These are phyloP conservation scores for Pythium phragmitis DNA, from an alignment of 352 stramenopile species.

Conservation along the genomic window DNA sequence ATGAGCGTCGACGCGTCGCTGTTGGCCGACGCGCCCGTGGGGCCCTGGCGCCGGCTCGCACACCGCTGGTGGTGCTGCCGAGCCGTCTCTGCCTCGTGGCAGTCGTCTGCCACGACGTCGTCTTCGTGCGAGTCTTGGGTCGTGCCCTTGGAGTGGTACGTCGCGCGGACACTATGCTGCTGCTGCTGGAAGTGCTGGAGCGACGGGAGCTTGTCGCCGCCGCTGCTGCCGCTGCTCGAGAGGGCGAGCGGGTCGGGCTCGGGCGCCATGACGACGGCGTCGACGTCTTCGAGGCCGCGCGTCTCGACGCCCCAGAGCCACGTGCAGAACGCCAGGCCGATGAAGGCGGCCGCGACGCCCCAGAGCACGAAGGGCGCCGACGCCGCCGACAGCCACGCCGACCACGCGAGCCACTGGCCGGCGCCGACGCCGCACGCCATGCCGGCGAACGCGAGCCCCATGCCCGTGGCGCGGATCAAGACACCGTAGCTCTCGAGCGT, in stretches of 20 bases:
- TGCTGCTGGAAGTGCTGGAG: background rate
- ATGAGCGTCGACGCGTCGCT: conserved; percentile 24
- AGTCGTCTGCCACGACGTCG: background rate
- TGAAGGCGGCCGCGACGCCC: conserved; percentile 10
- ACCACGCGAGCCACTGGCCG: conserved; percentile 25
- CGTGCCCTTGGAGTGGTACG: conserved; percentile 18
- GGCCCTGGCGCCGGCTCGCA: background rate
- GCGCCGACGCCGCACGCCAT: conserved; percentile 12
- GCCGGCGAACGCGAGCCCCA: conserved; percentile 22
- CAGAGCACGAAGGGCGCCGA: conserved; percentile 15
- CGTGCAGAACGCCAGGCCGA: conserved; percentile 12
- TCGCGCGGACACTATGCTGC: background rate
- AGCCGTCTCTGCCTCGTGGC: no score
- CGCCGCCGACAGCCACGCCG: background rate
- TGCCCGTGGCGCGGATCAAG: conserved; percentile 26
- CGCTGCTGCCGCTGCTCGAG: no score
- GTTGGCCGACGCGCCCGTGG: background rate
- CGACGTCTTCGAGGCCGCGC: conserved; percentile 18
- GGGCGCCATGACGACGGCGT: conserved; percentile 18
- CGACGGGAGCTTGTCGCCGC: conserved; percentile 13
- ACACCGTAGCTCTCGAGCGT: conserved; percentile 29
- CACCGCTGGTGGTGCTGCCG: no score
- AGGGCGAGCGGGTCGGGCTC: background rate
- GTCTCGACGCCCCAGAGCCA: conserved; percentile 21
- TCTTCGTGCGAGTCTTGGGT: conserved; percentile 14